phyloP scores from a whole-genome alignment of 2,329 filamentous ascomycete species.

The Harringtonia lauricola region DNA sequence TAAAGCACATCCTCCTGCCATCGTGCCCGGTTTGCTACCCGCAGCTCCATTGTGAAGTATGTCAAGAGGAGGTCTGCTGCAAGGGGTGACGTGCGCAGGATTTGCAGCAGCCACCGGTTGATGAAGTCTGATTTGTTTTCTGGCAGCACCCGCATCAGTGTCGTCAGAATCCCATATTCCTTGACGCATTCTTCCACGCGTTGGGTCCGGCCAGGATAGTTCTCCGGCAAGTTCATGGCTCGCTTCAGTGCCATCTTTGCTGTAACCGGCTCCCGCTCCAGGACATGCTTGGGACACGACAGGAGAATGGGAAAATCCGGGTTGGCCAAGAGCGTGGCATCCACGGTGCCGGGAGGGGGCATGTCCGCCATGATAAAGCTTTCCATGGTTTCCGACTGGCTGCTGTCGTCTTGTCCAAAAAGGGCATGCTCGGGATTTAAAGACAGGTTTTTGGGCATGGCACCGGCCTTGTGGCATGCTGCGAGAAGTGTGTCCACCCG shows the following conservation, averaged over 20 bases:
- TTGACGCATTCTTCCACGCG: constrained; percentile 31
- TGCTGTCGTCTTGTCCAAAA: constrained; percentile 17
- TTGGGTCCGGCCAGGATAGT: constrained; percentile 21
- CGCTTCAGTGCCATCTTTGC: constrained; percentile 27
- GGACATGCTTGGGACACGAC: constrained; percentile 35
- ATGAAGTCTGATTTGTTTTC: constrained; percentile 34
- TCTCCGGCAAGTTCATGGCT: constrained; percentile 24
- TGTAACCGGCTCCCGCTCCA: constrained; percentile 27
- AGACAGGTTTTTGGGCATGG: constrained; percentile 31
- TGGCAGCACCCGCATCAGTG: constrained; percentile 24
- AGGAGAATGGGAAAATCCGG: constrained; percentile 32
- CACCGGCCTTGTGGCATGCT: constrained; percentile 28
- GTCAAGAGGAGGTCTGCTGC: constrained; percentile 32
- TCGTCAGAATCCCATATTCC: constrained; percentile 34
- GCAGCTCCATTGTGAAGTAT: constrained; percentile 20
- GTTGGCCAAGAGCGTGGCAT: constrained; percentile 21
- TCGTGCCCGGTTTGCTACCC: constrained; percentile 21
- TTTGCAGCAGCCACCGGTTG: constrained; percentile 41
- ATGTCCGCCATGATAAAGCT: constrained; percentile 14
- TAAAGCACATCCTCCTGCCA: constrained; percentile 32
- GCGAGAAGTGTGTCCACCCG: constrained; percentile 23
- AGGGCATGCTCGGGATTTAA: constrained; percentile 27
- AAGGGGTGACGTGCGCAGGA: constrained; percentile 33
- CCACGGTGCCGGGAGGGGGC: background rate
- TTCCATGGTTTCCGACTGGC: constrained; percentile 15